phyloP scores from a whole-genome alignment of 805 yeast species.

The Saccharomycopsis guyanensis region DNA sequence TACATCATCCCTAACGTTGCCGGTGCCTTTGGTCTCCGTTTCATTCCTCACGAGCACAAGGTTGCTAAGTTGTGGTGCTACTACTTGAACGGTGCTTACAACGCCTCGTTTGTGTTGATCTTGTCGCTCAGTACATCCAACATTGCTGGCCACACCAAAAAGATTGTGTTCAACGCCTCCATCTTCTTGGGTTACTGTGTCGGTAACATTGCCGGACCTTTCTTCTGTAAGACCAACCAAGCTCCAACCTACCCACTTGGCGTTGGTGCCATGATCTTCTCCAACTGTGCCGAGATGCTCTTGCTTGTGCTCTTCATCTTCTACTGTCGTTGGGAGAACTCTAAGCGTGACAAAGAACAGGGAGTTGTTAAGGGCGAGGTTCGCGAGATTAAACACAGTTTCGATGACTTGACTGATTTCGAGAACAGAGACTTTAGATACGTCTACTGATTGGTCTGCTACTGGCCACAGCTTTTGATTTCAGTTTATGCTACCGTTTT shows the following conservation, averaged over 20 bases:
- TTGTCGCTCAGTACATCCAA: constrained; percentile 37
- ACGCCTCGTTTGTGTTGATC: constrained; percentile 32
- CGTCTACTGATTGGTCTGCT: constrained; percentile 29
- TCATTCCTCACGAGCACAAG: constrained; percentile 30
- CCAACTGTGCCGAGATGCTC: constrained; percentile 5
- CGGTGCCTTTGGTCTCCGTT: constrained; percentile 38
- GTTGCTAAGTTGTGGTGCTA: constrained; percentile 24
- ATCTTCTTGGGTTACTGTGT: constrained; percentile 42
- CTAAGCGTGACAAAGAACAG: constrained; percentile 36
- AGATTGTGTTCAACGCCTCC: constrained; percentile 38
- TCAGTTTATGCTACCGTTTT: too few relatives aligned
- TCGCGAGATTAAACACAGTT: constrained; percentile 32
- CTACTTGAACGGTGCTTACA: constrained; percentile 28
- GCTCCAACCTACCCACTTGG: constrained; percentile 40
- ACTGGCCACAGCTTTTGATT: too few relatives aligned
- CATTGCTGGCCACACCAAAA: constrained; percentile 52
- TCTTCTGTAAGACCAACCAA: constrained; percentile 36
- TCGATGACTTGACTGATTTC: constrained; percentile 51
- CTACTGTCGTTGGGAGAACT: constrained; percentile 41
- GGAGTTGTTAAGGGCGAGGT: constrained; percentile 24
- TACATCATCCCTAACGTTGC: constrained; percentile 25
- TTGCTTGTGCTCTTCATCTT: constrained; percentile 5
- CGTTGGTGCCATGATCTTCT: constrained; percentile 32
- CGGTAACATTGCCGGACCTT: constrained; percentile 52
- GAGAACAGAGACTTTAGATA: constrained; percentile 54